These are phyloP conservation scores for Microcyclospora pomicola DNA, from an alignment of 2,329 filamentous ascomycete genomes.

Conservation along the genomic window DNA sequence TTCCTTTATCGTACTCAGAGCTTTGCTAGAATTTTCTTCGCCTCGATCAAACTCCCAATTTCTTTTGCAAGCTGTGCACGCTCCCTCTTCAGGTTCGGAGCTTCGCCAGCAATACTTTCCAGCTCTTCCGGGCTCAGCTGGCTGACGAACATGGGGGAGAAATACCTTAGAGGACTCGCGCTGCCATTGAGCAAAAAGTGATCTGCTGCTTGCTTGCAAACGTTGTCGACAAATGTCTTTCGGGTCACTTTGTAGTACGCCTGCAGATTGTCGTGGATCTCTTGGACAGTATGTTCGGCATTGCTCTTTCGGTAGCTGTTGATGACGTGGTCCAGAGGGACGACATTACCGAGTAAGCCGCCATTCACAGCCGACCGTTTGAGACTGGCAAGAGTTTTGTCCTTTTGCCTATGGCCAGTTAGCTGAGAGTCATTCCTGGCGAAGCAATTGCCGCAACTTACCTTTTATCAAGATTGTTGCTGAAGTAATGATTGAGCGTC, in stretches of 20 bases:
- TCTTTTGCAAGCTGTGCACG: conserved; percentile 34
- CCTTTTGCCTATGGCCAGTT: conserved; percentile 9
- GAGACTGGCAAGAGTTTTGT: conserved; percentile 3
- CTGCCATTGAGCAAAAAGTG: conserved; percentile 39
- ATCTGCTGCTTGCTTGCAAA: conserved; percentile 46
- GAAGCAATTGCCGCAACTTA: conserved; percentile 6
- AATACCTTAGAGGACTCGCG: conserved; percentile 38
- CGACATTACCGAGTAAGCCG: conserved; percentile 3
- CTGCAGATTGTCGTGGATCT: conserved; percentile 47
- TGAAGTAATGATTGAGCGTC: conserved; percentile 44
- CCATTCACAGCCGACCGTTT: conserved; percentile 4
- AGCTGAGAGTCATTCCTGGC: too few species aligned
- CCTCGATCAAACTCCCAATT: conserved; percentile 23
- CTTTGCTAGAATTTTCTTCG: conserved; percentile 7
- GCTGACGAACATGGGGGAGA: conserved; percentile 40
- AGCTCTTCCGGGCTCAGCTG: conserved; percentile 36
- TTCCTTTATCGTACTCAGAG: background rate
- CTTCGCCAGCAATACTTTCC: conserved; percentile 45
- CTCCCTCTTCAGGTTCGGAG: conserved; percentile 26
- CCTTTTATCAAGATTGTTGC: conserved; percentile 29
- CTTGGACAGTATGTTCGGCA: conserved; percentile 28
- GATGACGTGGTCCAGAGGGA: conserved; percentile 12
- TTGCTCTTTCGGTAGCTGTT: conserved; percentile 21
- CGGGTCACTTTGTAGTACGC: conserved; percentile 49
- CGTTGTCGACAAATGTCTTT: conserved; percentile 48